Conservation (phyloP, 1,284 basidiomycete species). For the Malassezia restricta region DNA sequence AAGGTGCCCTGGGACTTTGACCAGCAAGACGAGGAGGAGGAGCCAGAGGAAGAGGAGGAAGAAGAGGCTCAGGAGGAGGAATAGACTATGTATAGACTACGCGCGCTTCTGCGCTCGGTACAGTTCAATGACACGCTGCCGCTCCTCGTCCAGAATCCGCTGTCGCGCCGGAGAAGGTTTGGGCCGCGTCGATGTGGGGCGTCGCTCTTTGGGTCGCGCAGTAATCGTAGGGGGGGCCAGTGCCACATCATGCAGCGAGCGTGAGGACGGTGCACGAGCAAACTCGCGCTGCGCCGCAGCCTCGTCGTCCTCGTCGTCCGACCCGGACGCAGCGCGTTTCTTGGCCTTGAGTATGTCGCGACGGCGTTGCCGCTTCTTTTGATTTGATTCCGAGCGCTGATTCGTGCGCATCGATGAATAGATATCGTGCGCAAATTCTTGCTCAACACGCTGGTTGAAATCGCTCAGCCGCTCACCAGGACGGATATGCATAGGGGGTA, state of each 20-base stretch:
- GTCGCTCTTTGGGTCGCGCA: conserved; percentile 26
- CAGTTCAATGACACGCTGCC: conserved; percentile 25
- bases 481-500: conserved; percentile 24
- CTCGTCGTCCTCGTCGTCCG: background rate
- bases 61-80: conserved; percentile 43
- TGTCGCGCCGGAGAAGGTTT: conserved; percentile 34
- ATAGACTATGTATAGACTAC: background rate
- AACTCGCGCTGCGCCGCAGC: conserved; percentile 1
- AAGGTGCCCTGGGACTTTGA: conserved; percentile 78
- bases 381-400: conserved; percentile 23
- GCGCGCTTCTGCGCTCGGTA: conserved; percentile 30
- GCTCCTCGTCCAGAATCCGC: conserved; percentile 30
- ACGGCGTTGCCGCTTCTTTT: conserved; percentile 25
- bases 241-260: conserved; percentile 30
- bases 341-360: conserved; percentile 8
- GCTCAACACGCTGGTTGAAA: conserved; percentile 38
- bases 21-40: conserved; percentile 41
- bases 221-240: conserved; percentile 33
- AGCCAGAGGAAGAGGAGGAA: conserved; percentile 52
- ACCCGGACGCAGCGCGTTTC: background rate
- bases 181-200: conserved; percentile 5
- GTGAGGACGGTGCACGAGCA: background rate
- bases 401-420: conserved; percentile 24
- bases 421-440: conserved; percentile 26
- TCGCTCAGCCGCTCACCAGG: conserved; percentile 35